These are phyloP conservation scores for Colletotrichum graminicola DNA, from an alignment of 2,329 filamentous ascomycete species.

Conservation along the genomic window DNA sequence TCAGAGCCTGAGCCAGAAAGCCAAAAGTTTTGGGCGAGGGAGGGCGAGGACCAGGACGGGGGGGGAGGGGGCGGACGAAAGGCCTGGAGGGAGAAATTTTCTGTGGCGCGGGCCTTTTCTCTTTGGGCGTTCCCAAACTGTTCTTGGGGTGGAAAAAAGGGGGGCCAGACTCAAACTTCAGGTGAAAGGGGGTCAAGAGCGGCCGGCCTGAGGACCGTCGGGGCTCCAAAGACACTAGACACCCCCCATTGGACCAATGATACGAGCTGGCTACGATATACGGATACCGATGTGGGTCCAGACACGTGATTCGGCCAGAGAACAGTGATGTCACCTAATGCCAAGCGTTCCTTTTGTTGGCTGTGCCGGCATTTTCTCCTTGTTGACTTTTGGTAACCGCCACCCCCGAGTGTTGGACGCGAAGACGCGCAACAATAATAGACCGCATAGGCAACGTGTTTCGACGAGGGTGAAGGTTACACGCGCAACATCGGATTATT, in stretches of 20 bases:
- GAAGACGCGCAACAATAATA: conserved; percentile 7
- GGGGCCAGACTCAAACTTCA: conserved; percentile 11
- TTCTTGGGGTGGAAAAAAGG: conserved; percentile 15
- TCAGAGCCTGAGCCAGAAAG: conserved; percentile 14
- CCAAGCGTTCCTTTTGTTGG: conserved; percentile 5
- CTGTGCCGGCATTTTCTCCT: conserved; percentile 6
- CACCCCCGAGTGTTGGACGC: not conserved
- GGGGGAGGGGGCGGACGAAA: conserved; percentile 39
- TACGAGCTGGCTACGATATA: not conserved
- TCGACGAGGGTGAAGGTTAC: not conserved
- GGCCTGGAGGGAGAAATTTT: conserved; percentile 41
- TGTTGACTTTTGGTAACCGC: not conserved
- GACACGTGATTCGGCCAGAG: not conserved
- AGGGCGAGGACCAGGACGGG: conserved; percentile 23
- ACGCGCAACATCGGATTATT: conserved; percentile 21
- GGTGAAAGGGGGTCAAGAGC: not conserved
- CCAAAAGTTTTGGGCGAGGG: conserved; percentile 8
- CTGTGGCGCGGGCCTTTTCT: conserved; percentile 34
- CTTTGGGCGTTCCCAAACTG: conserved; percentile 9
- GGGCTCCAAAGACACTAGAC: not conserved
- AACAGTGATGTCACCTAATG: conserved; percentile 9
- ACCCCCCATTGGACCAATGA: not conserved
- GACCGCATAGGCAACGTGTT: conserved; percentile 15
- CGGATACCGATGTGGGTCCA: not conserved
- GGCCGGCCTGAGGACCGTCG: conserved; percentile 4